phyloP scores from a whole-genome alignment of 1,139 yeast species.

The Geotrichum macrosporum region DNA sequence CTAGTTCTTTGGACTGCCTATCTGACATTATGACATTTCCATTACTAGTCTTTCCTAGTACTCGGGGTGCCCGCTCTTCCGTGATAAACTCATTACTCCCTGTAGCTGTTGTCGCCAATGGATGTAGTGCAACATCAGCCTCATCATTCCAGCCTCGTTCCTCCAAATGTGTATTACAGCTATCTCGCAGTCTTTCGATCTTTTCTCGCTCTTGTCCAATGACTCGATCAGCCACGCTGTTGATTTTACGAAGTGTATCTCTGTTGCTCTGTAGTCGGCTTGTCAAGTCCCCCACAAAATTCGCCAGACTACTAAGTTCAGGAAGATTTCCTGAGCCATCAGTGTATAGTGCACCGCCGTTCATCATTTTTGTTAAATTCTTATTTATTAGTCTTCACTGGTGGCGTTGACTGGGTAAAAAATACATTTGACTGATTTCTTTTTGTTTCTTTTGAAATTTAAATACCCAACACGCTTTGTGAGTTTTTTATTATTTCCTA shows the following conservation, averaged over 20 bases:
- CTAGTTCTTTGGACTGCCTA: background rate
- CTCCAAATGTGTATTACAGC: constrained; percentile 1
- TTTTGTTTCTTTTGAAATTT: too few relatives aligned
- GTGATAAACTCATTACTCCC: background rate
- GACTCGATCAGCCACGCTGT: constrained; percentile 14
- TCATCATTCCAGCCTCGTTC: background rate
- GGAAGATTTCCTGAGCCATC: constrained; percentile 18
- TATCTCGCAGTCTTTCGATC: constrained; percentile 1
- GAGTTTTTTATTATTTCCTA: too few relatives aligned
- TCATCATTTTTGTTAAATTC: constrained; percentile 9
- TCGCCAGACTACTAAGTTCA: constrained; percentile 12
- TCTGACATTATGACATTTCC: background rate
- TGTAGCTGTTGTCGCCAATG: too few relatives aligned
- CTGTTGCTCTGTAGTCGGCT: constrained; percentile 11
- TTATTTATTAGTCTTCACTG: too few relatives aligned
- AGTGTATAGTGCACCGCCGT: constrained; percentile 17
- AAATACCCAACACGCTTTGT: too few relatives aligned
- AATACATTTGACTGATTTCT: too few relatives aligned
- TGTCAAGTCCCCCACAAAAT: constrained; percentile 15
- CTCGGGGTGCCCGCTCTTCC: constrained; percentile 1
- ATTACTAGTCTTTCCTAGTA: constrained; percentile 1
- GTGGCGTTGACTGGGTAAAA: too few relatives aligned
- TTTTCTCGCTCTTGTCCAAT: constrained; percentile 7
- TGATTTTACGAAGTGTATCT: constrained; percentile 11
- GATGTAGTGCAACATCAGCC: background rate